These are phyloP conservation scores for Didymella segeticola DNA, from an alignment of 2,329 filamentous ascomycete genomes.

Conservation along the genomic window DNA sequence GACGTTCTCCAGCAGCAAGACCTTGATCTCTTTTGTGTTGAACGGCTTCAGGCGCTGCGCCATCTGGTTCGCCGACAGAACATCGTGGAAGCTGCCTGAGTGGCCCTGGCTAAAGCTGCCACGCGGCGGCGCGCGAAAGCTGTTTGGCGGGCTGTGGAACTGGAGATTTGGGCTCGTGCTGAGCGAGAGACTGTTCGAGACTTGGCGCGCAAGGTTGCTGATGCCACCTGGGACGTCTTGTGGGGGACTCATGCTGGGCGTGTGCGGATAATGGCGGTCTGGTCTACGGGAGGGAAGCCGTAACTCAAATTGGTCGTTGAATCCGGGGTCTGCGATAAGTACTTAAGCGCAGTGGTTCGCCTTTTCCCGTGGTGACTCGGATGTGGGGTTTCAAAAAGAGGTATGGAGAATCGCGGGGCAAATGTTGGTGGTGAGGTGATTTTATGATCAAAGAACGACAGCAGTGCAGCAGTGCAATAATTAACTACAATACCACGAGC, in stretches of 20 bases:
- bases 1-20: slow-evolving; percentile 93
- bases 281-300: slow-evolving; percentile 6
- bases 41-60: slow-evolving; percentile 91
- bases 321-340: slow-evolving; percentile 18
- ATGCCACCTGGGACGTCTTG: slow-evolving; percentile 45
- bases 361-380: not conserved
- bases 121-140: slow-evolving; percentile 52
- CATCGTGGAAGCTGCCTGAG: slow-evolving; percentile 35
- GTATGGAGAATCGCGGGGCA: slow-evolving; percentile 13
- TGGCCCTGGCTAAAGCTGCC: slow-evolving; percentile 48
- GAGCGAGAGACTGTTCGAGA: slow-evolving; percentile 68
- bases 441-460: slow-evolving; percentile 22
- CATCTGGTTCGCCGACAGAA: slow-evolving; percentile 44
- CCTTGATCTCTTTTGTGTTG: slow-evolving; percentile 94
- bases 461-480: slow-evolving; percentile 21
- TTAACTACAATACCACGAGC: slow-evolving; percentile 24
- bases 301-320: slow-evolving; percentile 28
- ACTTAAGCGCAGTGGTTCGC: slow-evolving; percentile 6
- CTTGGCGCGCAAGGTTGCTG: slow-evolving; percentile 51
- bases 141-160: slow-evolving; percentile 76
- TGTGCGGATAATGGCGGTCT: slow-evolving; percentile 29
- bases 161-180: slow-evolving; percentile 77
- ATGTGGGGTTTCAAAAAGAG: slow-evolving; percentile 2
- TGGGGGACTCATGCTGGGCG: slow-evolving; percentile 42
- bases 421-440: not conserved